Base-by-base conservation (phyloP, 1,284 basidiomycete genomes). In the Hortiboletus rubellus region DNA sequence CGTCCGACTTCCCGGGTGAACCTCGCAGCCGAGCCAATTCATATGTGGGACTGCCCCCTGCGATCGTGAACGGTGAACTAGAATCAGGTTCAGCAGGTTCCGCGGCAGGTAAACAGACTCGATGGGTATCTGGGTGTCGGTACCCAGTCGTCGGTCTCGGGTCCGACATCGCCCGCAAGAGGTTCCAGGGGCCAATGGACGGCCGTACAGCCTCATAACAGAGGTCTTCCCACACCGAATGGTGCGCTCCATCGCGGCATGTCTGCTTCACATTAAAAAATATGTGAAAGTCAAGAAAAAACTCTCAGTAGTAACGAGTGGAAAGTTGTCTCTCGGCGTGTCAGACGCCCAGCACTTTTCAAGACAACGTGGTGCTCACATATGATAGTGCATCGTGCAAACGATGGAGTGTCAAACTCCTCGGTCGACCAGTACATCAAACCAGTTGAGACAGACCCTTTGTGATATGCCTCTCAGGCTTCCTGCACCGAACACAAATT, bases 1-100 rank as follows among this genome's bases (percentile, higher is more conserved):
- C 93, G 95, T 66, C 86, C 89, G 3, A 22, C 0, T 84, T 98
- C 72, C 95, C 94, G 2, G 93, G 92, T 3, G 95, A 98, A 75
- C 62, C 73, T 30, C 67, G 77, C 46, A 84, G 82, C 60, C 71
- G 77, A 27, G 76, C 79, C 51, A 77, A 77, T 62, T 79, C 82
- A 68, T 74, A 75, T 59, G 73, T 77, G 15, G 77, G 74, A 1
- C 60, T 54, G 22, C 63, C 58, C 50, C 70, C 62, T 50, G 67
- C 60, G 33, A 37, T 58, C 33, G 60, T 59, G 30, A 72, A 58
- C 53, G 31, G 60, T 59, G 30, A 72, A 58, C 53, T 71, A 64
- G 49, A 66, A 55, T 24, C 63, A 66, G 18, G 77, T 74, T 15
- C 79, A 79, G 55, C 77, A 80, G 10, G 52, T 45, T 15, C 75